A percentile compares a stretch with the other conserved stretches of the same genome.
Evolutionary conservation across 352 stramenopile species (phyloP).

Genomic region (Phytophthora constricta): DNA sequence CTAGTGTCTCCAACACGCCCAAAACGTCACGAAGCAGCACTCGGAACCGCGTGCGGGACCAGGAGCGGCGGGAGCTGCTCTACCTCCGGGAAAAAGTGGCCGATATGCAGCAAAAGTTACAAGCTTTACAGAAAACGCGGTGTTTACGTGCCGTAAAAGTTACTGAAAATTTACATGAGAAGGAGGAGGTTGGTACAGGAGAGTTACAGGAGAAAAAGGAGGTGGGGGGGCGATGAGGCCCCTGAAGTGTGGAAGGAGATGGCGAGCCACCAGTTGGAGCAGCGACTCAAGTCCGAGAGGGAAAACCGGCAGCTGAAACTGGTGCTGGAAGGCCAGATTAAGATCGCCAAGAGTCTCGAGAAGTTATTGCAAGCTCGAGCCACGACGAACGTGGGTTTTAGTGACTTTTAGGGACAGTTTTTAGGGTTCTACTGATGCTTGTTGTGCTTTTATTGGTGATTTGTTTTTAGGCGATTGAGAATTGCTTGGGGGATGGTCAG

Average conservation of each 20-base stretch:
- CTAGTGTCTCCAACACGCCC: slow-evolving; percentile 21
- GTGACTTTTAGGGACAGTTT: too few relatives aligned
- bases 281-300: slow-evolving; percentile 55
- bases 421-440: not conserved
- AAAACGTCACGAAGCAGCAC: slow-evolving; percentile 45
- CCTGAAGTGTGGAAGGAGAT: slow-evolving; percentile 54
- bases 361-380: slow-evolving; percentile 48
- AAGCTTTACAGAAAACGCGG: slow-evolving; percentile 39
- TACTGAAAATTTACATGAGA: too few relatives aligned
- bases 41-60: slow-evolving; percentile 47
- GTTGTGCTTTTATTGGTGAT: slow-evolving; percentile 3
- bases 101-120: slow-evolving; percentile 53
- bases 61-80: slow-evolving; percentile 47
- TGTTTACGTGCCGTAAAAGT: too few relatives aligned
- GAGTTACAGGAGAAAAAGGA: slow-evolving; percentile 1
- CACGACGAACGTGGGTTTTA: slow-evolving; percentile 36
- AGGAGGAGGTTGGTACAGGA: too few relatives aligned
- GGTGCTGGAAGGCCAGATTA: slow-evolving; percentile 70
- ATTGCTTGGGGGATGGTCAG: slow-evolving; percentile 22
- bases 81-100: slow-evolving; percentile 51
- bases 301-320: slow-evolving; percentile 68
- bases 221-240: slow-evolving; percentile 6
- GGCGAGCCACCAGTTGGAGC: slow-evolving; percentile 49
- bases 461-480: slow-evolving; percentile 46
- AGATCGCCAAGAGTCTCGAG: slow-evolving; percentile 68